Base-by-base conservation (phyloP, 257 asterid species). In the Rubia yunnanensis region DNA sequence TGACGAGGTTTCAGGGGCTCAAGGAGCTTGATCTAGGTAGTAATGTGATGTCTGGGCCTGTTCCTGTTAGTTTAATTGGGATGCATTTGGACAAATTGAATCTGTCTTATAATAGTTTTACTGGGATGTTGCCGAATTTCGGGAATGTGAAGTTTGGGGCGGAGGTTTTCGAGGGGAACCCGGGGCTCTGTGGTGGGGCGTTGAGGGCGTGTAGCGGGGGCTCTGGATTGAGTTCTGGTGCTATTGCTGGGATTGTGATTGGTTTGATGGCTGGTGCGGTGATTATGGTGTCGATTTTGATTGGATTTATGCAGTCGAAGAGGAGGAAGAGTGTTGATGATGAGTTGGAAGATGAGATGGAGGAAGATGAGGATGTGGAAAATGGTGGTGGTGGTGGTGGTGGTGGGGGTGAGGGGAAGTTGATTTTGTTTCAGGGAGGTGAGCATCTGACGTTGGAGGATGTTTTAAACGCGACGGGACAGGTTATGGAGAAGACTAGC, bases 391-490 rank as follows among this genome's bases (percentile, higher is more conserved):
- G 85, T 17, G 85, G 78, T 0, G 75, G 62, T 0, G 73, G 79
- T 0, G 70, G 62, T 1, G 74, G 88, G 7, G 88, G 91, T 26
- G 98, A 92, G 58, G 99, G 99, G 56, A 90, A 88, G 72, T 69
- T 94, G 77, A 78, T 90, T 46, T 74, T 94, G 77, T 94, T 94
- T 82, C 96, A 86, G 63, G 99, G 98, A 0, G 99, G 99, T 0
- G 99, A 94, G 86, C 92, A 94, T 77, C 73, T 94, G 64, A 74
- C 88, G 5, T 75, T 90, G 52, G 99, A 94, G 82, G 99, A 90
- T 66, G 97, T 94, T 13, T 70, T 94, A 80, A 94, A 90, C 38
- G 99, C 99, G 1, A 90, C 98, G 0, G 99, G 99, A 54, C 99
- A 94, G 75, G 98, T 94, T 7, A 81, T 90, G 88, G 99, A 94